Evolutionary conservation across 805 yeast species (phyloP).

Genomic region (Candida orba): DNA sequence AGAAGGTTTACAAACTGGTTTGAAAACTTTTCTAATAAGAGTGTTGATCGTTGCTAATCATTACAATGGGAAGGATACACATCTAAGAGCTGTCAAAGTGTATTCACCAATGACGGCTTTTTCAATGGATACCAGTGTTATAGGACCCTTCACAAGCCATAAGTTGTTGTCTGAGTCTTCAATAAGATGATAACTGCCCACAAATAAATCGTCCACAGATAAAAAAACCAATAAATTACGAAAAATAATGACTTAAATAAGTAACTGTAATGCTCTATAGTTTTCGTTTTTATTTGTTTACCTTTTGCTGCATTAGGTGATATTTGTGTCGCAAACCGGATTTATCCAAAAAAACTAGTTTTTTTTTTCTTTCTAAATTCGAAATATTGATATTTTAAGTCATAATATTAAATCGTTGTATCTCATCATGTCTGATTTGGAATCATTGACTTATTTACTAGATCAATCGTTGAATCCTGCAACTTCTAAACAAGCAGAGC

Average conservation of each 20-base stretch:
- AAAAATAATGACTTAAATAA: too few relatives aligned
- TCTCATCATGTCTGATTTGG: constrained; percentile 37
- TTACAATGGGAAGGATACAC: constrained; percentile 95
- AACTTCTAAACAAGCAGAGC: constrained; percentile 62
- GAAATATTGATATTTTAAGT: neutral
- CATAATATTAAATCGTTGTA: too few relatives aligned
- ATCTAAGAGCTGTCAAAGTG: constrained; percentile 67
- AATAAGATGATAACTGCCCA: constrained; percentile 8
- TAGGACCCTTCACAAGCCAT: constrained; percentile 21
- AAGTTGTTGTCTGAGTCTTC: constrained; percentile 18
- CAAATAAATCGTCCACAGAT: too few relatives aligned
- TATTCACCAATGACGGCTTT: constrained; percentile 34
- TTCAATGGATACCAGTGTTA: constrained; percentile 16
- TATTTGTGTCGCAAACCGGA: constrained; percentile 1
- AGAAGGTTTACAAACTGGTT: constrained; percentile 34
- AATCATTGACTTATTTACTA: constrained; percentile 45
- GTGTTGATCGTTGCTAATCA: constrained; percentile 67
- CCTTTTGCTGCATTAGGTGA: neutral
- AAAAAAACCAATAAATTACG: too few relatives aligned
- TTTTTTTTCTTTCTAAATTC: neutral
- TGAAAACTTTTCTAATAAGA: constrained; percentile 62
- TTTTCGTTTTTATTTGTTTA: too few relatives aligned
- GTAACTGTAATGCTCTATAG: neutral
- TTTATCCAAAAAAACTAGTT: neutral
- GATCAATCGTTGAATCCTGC: constrained; percentile 60